Evolutionary conservation across 2,329 filamentous ascomycete species (phyloP).

Genomic region (Epichloe hybrida): DNA sequence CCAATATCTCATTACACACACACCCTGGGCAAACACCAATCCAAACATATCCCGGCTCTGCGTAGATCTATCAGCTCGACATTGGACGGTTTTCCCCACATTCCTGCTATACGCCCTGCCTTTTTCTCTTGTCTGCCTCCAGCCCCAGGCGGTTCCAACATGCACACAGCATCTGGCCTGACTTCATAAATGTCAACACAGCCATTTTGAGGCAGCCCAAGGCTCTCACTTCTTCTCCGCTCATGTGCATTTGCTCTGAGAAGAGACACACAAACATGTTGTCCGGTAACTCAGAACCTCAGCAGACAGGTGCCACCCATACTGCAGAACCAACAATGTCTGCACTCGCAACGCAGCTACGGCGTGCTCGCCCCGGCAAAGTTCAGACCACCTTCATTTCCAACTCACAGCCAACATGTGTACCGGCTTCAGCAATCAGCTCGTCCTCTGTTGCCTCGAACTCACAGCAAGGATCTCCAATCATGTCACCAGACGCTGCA

Average conservation of each 20-base stretch:
- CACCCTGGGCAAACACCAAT: constrained; percentile 2
- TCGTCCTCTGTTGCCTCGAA: constrained; percentile 42
- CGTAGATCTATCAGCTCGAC: constrained; percentile 6
- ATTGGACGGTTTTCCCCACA: constrained; percentile 6
- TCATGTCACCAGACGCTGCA: constrained; percentile 40
- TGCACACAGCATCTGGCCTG: constrained; percentile 20
- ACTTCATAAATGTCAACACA: constrained; percentile 25
- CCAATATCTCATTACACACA: background rate
- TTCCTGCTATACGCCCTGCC: background rate
- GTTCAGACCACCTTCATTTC: constrained; percentile 33
- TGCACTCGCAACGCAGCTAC: constrained; percentile 25
- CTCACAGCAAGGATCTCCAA: constrained; percentile 41
- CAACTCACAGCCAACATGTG: constrained; percentile 5
- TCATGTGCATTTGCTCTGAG: constrained; percentile 13
- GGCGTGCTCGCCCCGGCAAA: constrained; percentile 31
- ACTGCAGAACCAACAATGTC: constrained; percentile 26
- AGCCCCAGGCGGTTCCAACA: constrained; percentile 19
- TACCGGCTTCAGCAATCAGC: constrained; percentile 41
- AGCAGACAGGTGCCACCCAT: constrained; percentile 11
- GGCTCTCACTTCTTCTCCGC: constrained; percentile 10
- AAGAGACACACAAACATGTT: constrained; percentile 12
- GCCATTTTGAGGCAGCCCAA: constrained; percentile 14
- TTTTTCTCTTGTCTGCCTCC: constrained; percentile 1
- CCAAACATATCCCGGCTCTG: constrained; percentile 2
- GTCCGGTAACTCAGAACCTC: constrained; percentile 12